Percentiles rank a stretch among this genome's conserved stretches.
These are phyloP conservation scores for Tinospora cordifolia DNA, from an alignment of 164 flowering plant species.

Conservation along the genomic window DNA sequence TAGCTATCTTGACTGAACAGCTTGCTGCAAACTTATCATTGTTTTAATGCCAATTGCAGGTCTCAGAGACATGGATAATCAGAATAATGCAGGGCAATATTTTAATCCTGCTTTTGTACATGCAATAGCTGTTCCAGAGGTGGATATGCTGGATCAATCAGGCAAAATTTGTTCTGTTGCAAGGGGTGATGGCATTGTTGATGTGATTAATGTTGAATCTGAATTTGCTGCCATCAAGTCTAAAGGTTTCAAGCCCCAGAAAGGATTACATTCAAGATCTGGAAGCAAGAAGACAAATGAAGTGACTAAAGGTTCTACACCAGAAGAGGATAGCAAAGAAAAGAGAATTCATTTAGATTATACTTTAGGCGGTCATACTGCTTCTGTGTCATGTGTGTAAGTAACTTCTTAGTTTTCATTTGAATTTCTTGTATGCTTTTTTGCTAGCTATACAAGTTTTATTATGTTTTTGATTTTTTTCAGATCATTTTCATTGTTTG, in stretches of 20 bases:
- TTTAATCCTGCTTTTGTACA: slow-evolving; percentile 91
- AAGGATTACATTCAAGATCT: slow-evolving; percentile 34
- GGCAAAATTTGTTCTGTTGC: slow-evolving; percentile 74
- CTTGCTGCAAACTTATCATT: not conserved
- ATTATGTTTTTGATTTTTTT: slow-evolving; percentile 9
- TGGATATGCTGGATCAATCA: slow-evolving; percentile 55
- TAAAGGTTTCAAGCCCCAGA: slow-evolving; percentile 37
- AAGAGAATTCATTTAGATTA: slow-evolving; percentile 53
- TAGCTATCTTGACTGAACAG: not conserved
- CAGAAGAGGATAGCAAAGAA: slow-evolving; percentile 25
- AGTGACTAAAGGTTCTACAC: slow-evolving; percentile 21
- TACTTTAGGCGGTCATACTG: slow-evolving; percentile 74
- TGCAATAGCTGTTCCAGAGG: slow-evolving; percentile 68
- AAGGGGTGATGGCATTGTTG: slow-evolving; percentile 80
- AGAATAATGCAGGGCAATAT: slow-evolving; percentile 44
- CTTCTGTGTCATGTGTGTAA: slow-evolving; percentile 88
- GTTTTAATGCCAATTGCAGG: slow-evolving; percentile 28
- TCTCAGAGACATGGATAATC: slow-evolving; percentile 26
- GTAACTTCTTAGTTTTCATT: slow-evolving; percentile 18
- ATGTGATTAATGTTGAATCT: slow-evolving; percentile 57
- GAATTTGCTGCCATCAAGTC: slow-evolving; percentile 45
- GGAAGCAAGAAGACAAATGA: slow-evolving; percentile 21
- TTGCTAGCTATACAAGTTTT: not conserved
- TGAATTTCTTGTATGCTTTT: not conserved
- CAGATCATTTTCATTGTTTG: slow-evolving; percentile 78